Percentiles rank a stretch among this genome's conserved stretches.
Evolutionary conservation across 169 alveolate genomes (phyloP).

Genomic region (Plasmodium knowlesi): DNA sequence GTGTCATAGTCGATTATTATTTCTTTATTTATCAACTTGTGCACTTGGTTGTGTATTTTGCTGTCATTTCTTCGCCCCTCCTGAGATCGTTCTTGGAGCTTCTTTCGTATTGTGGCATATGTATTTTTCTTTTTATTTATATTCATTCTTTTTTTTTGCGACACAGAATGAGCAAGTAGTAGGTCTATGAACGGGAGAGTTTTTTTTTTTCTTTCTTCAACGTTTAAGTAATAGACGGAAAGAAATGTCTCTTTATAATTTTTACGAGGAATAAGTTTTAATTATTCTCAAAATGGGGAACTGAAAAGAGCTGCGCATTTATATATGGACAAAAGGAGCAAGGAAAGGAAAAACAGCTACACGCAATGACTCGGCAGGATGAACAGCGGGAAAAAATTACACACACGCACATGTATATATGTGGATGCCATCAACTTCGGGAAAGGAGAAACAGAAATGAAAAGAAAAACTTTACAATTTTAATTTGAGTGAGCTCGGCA

Average conservation of each 20-base stretch:
- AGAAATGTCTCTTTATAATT: not conserved
- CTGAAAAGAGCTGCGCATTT: not conserved
- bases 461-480: constrained; percentile 10
- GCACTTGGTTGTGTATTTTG: constrained; percentile 41
- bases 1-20: constrained; percentile 53
- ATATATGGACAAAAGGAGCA: not conserved
- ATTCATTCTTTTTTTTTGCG: not conserved
- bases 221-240: not conserved
- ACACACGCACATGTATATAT: not conserved
- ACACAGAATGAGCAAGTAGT: not conserved
- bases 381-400: not conserved
- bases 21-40: constrained; percentile 61
- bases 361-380: not conserved
- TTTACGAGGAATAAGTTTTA: not conserved
- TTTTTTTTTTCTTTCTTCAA: not conserved
- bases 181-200: not conserved
- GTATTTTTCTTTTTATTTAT: constrained; percentile 31
- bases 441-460: not conserved
- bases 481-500: not conserved
- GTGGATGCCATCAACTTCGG: not conserved
- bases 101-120: constrained; percentile 7
- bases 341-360: not conserved
- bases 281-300: not conserved
- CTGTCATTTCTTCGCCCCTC: constrained; percentile 12
- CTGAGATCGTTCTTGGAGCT: constrained; percentile 34